These are phyloP conservation scores for Alternaria brassicae DNA, from an alignment of 2,329 filamentous ascomycete genomes.

Conservation along the genomic window DNA sequence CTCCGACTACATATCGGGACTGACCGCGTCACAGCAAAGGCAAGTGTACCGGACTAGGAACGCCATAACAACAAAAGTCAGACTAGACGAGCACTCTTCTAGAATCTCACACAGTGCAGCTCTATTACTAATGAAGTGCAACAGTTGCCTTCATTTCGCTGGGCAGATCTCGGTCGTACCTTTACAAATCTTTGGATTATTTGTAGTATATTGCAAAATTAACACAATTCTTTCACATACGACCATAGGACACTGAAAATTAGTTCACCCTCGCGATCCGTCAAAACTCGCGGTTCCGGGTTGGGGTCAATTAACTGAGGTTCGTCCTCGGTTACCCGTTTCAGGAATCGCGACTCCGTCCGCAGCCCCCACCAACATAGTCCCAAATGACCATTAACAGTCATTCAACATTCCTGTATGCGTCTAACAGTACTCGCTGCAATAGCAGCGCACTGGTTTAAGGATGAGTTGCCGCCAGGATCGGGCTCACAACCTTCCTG, in stretches of 20 bases:
- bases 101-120: neutral
- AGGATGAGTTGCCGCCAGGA: neutral
- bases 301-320: neutral
- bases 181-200: too few species aligned
- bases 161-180: too few species aligned
- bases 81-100: neutral
- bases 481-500: neutral
- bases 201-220: too few species aligned
- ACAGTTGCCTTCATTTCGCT: too few species aligned
- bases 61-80: neutral
- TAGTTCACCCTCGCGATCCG: neutral
- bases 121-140: too few species aligned
- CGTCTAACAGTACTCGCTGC: neutral
- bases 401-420: neutral
- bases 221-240: too few species aligned
- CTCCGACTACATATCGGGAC: neutral
- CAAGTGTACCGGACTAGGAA: neutral
- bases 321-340: too few species aligned
- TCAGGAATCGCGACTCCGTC: too few species aligned
- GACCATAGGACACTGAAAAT: neutral
- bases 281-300: neutral
- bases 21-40: neutral
- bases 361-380: neutral
- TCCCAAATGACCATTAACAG: neutral
- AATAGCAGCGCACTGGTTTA: too few species aligned